Base-by-base conservation (phyloP, 2,329 filamentous ascomycete genomes). In the Aspergillus piperis region DNA sequence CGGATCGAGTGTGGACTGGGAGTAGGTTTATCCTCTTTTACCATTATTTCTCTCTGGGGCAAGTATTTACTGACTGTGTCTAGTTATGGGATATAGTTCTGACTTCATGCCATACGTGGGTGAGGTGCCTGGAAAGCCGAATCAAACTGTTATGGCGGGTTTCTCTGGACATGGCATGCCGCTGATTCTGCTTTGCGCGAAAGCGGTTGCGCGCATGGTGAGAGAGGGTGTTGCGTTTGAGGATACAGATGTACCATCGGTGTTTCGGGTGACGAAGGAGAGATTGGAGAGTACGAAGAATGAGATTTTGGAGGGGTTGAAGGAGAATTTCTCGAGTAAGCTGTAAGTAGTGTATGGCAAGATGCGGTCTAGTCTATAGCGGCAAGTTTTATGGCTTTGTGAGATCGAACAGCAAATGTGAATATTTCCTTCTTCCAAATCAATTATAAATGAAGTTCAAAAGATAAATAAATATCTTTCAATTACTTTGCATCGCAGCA, bases 121-220 rank as follows among this genome's bases (percentile, higher is more conserved):
- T 0, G 62, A 71, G 1, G 77, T 80, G 52, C 82, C 81, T 1
- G 75, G 69, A 0, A 70, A 68, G 51, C 64, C 73, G 8, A 79
- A 81, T 0, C 67, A 89, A n/a, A 89, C 83, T 79, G 76, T 87
- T 2, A 78, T 80, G 23, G 84, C 83, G 3, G 82, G 85, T 2
- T 89, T 89, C 65, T 87, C 88, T 66, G 88, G 88, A 0, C 86
- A 89, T 70, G 86, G 87, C 0, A 89, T 89, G 87, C 86, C 86
- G 8, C 36, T 54, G 42, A 52, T 59, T 19, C 47, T 59, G 17
- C 52, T 59, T 1, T 48, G 48, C 1, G 54, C 59, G 3, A 58
- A 61, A 36, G 59, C 47, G 13, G 25, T 61, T 3, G 59, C 55
- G n/a, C 47, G 49, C 44, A 51, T 58, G 13, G 3, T 51, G 8